Base-by-base conservation (phyloP, 257 asterid species). In the Lantana camara region DNA sequence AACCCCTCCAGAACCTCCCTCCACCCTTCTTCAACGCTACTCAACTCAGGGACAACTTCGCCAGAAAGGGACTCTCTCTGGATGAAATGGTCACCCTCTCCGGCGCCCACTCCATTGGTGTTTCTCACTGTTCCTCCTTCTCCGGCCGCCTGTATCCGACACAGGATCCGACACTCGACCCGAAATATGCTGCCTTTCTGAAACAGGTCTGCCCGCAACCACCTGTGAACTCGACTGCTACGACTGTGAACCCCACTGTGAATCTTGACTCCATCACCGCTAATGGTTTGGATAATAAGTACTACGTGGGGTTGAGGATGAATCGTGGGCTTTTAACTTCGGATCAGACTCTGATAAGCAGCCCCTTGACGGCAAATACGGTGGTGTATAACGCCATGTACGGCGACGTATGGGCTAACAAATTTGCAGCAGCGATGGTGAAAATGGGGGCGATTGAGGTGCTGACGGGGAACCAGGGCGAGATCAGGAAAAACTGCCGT, bases 51-150 rank as follows among this genome's bases (percentile, higher is more conserved):
- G 74, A 67, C 64, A 82, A 58, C 24, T 87, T 87, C 29, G 70
- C 77, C 12, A 23, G 63, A 1, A 87, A 87, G 73, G 91, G 89
- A 1, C 54, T 87, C 32, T 59, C 92, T 0, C 77, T 82, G 5
- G 91, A 87, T 41, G 88, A 87, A 9, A 87, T 87, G 92, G 95
- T 87, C 3, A 80, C 85, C 0, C 88, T 87, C 4, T 65, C 72
- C 11, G 91, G 91, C 20, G 80, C 95, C 2, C 87, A 86, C 16
- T 86, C 91, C 7, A 67, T 86, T 35, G 95, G 91, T 0, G 16
- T 82, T 11, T 69, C 85, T 3, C 87, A 68, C 57, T 83, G 95
- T 66, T 16, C 62, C 19, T 60, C 85, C 50, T 74, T 86, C 60
- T 35, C 67, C 2, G 12, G 37, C 45, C 76, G 88, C 3, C 73